Evolutionary conservation across 306 rosid species (phyloP).

Genomic region (Quercus agrifolia): DNA sequence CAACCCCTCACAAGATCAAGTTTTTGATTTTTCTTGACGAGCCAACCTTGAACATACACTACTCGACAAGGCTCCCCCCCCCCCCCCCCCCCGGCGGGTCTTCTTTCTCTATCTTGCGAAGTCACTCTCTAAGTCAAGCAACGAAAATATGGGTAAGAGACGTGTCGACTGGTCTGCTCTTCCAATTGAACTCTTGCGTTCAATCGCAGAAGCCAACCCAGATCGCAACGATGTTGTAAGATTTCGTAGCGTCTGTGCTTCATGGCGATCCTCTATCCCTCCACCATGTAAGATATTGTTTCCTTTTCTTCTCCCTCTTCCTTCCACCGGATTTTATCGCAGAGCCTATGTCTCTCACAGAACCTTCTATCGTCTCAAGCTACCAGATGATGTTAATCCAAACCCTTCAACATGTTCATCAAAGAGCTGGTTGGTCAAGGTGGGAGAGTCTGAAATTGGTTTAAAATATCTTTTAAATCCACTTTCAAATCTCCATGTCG

Average conservation of each 20-base stretch:
- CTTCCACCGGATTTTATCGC: not conserved
- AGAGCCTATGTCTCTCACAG: not conserved
- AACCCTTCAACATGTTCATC: not conserved
- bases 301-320: not conserved
- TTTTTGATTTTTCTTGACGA: too few relatives aligned
- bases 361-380: conserved; percentile 15
- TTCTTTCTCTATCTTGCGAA: too few relatives aligned
- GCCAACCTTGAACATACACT: too few relatives aligned
- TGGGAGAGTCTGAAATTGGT: not conserved
- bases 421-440: conserved; percentile 24
- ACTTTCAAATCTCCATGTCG: not conserved
- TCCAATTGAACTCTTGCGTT: too few relatives aligned
- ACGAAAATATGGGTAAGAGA: too few relatives aligned
- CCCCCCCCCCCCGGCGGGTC: too few relatives aligned
- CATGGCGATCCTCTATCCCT: conserved; percentile 15
- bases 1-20: too few relatives aligned
- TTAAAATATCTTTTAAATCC: conserved; percentile 12
- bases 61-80: too few relatives aligned
- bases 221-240: not conserved
- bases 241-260: conserved; percentile 22
- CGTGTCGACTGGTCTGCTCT: too few relatives aligned
- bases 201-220: too few relatives aligned
- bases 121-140: too few relatives aligned
- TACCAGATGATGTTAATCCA: not conserved
- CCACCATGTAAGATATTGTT: not conserved